These are phyloP conservation scores for Flaveria bidentis DNA, from an alignment of 129 eudicot species.

Conservation along the genomic window DNA sequence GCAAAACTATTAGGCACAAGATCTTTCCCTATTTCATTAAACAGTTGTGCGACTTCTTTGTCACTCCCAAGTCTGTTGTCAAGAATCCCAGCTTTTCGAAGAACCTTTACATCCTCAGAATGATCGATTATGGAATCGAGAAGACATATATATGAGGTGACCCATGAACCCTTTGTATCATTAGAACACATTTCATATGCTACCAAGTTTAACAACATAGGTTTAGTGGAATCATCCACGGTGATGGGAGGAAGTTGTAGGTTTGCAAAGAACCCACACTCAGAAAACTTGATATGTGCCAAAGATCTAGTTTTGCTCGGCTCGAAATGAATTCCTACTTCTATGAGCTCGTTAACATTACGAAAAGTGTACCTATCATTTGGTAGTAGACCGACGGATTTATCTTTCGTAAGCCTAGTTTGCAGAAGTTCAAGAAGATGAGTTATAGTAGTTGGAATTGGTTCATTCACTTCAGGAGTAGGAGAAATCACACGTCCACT, in stretches of 20 bases:
- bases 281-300: conserved; percentile 21
- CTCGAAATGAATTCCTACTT: conserved; percentile 39
- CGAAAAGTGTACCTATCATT: conserved; percentile 39
- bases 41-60: conserved; percentile 37
- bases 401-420: conserved; percentile 23
- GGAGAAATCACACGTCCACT: neutral
- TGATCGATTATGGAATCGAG: conserved; percentile 43
- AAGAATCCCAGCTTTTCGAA: conserved; percentile 31
- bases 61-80: conserved; percentile 34
- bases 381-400: neutral
- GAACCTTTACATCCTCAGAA: conserved; percentile 36
- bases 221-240: conserved; percentile 35
- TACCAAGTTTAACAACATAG: conserved; percentile 36
- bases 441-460: conserved; percentile 5
- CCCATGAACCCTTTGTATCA: conserved; percentile 24
- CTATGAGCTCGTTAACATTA: conserved; percentile 32
- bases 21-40: too few relatives aligned
- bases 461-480: neutral
- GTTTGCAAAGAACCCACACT: conserved; percentile 12
- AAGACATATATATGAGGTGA: conserved; percentile 41
- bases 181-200: conserved; percentile 49
- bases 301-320: conserved; percentile 20
- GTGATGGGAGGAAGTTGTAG: conserved; percentile 34
- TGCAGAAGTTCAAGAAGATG: conserved; percentile 39
- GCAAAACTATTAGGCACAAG: too few relatives aligned